Evolutionary conservation across 2,329 filamentous ascomycete species (phyloP), one percentile per base, ranked within the genome.

Genomic region (Thyridium curvatum): DNA sequence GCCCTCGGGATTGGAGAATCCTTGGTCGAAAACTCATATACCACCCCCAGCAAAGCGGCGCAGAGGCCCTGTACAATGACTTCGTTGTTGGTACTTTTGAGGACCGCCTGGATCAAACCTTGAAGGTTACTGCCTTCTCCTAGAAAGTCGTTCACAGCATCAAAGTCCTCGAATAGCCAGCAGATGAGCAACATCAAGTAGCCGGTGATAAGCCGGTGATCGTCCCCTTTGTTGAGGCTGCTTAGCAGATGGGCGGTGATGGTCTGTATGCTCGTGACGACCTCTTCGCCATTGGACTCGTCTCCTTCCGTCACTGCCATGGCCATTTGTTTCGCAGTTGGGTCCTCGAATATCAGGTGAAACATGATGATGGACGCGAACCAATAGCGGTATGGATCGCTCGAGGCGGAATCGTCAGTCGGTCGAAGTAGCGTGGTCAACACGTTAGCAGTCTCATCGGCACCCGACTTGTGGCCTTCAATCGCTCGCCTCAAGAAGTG

Each of bases 21-120:
- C 56, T 94, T 95, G 1, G 91, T 96, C 9, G 91, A 97, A 54
- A 97, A 98, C 54, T 98, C 93, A 57, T 97, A 98, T 4, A 93
- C 74, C 15, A 94, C 82, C 9, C 91, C 93, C 2, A 97, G 71
- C 1, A 98, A 66, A 56, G 89, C 80, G 13, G 89, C 84, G 56
- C 85, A 88, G 12, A 98, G 71, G 2, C 93, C 93, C 47, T 87
- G 84, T 12, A 91, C 72, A 26, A 94, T 67, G 15, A 77, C 68
- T 42, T 80, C 81, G 12, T 78, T 78, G 18, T 72, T 62, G 48
- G 72, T 65, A 43, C 82, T 77, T 46, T 82, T 82, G 15, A 72
- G 55, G 31, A 86, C 79, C 18, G 81, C 77, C 51, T 93, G 85
- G 12, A 93, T 79, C 26, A 96, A 69, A 33, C 82, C 85, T 53